Evolutionary conservation across 768 basidiomycete species (phyloP).

Genomic region (Cyclocybe aegerita): DNA sequence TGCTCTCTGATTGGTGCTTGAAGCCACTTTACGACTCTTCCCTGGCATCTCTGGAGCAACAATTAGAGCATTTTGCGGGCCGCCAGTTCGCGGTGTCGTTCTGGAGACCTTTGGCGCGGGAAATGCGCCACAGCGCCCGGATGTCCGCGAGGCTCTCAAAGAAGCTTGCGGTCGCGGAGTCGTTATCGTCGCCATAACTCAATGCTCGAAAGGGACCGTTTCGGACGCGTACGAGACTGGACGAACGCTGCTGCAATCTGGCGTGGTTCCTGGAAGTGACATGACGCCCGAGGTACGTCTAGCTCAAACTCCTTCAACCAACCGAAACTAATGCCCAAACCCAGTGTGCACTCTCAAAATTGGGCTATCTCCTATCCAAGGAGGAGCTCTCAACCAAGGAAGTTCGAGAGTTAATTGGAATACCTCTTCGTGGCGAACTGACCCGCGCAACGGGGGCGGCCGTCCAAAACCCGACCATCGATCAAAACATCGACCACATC

Average conservation of each 20-base stretch:
- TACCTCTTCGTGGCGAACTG: conserved; percentile 87
- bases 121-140: conserved; percentile 83
- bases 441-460: conserved; percentile 50
- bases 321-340: neutral
- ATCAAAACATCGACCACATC: conserved; percentile 57
- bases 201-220: conserved; percentile 86
- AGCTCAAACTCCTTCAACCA: neutral
- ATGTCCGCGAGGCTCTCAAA: conserved; percentile 73
- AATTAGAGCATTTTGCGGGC: conserved; percentile 71
- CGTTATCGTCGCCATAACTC: conserved; percentile 88
- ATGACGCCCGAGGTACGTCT: conserved; percentile 89
- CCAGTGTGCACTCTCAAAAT: conserved; percentile 87
- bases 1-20: conserved; percentile 4
- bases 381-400: conserved; percentile 65
- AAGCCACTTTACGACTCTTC: conserved; percentile 81
- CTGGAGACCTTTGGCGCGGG: conserved; percentile 93
- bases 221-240: conserved; percentile 84
- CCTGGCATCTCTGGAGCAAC: conserved; percentile 82
- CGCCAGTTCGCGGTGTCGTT: conserved; percentile 78
- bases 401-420: conserved; percentile 73
- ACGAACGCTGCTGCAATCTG: conserved; percentile 62
- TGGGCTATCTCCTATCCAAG: conserved; percentile 89
- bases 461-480: conserved; percentile 42
- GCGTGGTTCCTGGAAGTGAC: conserved; percentile 83
- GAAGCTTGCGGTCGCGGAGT: conserved; percentile 83